Evolutionary conservation across 1,139 yeast genomes (phyloP), one percentile per base, ranked within the genome.

Genomic region (Zygosaccharomyces sapae): DNA sequence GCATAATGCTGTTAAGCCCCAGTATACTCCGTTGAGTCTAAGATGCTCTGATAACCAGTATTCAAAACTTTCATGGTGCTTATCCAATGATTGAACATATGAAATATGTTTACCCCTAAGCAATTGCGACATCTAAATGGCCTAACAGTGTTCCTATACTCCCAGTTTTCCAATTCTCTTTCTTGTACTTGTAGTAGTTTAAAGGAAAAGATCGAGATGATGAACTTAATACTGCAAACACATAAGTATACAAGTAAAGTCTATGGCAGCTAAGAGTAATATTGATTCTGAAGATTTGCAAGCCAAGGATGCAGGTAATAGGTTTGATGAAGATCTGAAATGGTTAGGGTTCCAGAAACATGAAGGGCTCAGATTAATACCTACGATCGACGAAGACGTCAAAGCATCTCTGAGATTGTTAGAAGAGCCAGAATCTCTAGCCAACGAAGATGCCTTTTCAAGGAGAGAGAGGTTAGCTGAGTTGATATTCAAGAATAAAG

Each of bases 1-100:
- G 44, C 79, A 77, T 34, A 90, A 69, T 0, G 97, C 88, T 12
- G 86, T 83, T 5, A 88, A 71, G 0, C 97, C 98, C 99, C 99
- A 92, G 65, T 94, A 92, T 1, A 94, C 73, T 4, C 98, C 98
- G 60, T 86, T 88, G 74, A 92, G 70, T 37, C 97, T 75, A 45
- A 92, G 73, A 65, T 92, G 97, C 61, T 94, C 97, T 22, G 89
- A 79, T 47, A 90, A 69, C 94, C 96, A 89, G 67, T 88, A 90
- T 58, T 86, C 94, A 47, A 83, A 76, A 50, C 77, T 83, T 46
- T 79, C 75, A 24, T 72, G 70, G 44, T 73, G 70, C 47, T 72
- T 65, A 54, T 80, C 81, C 33, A 81, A 65, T 1, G 76, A 65
- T 45, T 72, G 67, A 37, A 82, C 72, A 59, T 79, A 82, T 18